phyloP scores from a whole-genome alignment of 345 rosid species.

The Pistacia integerrima region DNA sequence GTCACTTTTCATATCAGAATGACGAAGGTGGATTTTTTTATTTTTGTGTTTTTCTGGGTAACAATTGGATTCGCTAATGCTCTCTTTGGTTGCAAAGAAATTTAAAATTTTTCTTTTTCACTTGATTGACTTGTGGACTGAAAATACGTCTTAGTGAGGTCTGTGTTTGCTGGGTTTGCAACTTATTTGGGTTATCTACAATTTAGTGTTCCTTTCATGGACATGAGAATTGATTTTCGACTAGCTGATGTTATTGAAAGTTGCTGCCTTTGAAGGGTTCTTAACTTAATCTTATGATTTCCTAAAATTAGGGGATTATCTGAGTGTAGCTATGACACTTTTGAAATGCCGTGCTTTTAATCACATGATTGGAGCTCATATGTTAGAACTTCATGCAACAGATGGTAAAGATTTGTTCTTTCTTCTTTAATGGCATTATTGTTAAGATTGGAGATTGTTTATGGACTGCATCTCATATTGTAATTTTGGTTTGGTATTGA shows the following conservation, averaged over 20 bases:
- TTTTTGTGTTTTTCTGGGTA: neutral
- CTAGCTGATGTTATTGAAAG: slow-evolving; percentile 12
- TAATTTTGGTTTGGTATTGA: slow-evolving; percentile 10
- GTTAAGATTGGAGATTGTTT: neutral
- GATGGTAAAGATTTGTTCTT: slow-evolving; percentile 50
- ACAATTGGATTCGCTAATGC: neutral
- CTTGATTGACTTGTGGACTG: slow-evolving; percentile 42
- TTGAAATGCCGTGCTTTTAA: slow-evolving; percentile 39
- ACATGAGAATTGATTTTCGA: slow-evolving; percentile 35
- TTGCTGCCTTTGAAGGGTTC: slow-evolving; percentile 2
- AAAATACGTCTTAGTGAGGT: slow-evolving; percentile 29
- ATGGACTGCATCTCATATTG: neutral
- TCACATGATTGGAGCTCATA: slow-evolving; percentile 59
- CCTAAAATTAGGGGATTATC: slow-evolving; percentile 66
- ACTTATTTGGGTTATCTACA: slow-evolving; percentile 53
- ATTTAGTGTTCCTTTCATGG: slow-evolving; percentile 74
- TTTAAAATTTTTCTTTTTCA: neutral
- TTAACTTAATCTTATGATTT: slow-evolving; percentile 13
- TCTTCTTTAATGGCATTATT: neutral
- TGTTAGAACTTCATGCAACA: slow-evolving; percentile 77
- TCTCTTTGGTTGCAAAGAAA: slow-evolving; percentile 10
- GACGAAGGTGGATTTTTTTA: slow-evolving; percentile 34
- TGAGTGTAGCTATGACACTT: slow-evolving; percentile 75
- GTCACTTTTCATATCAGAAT: slow-evolving; percentile 30
- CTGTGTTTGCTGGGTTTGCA: slow-evolving; percentile 77